Evolutionary conservation across 176 grass and related monocot species (phyloP), one percentile per base, ranked within the genome.

Genomic region (Echinochloa phyllopogon): DNA sequence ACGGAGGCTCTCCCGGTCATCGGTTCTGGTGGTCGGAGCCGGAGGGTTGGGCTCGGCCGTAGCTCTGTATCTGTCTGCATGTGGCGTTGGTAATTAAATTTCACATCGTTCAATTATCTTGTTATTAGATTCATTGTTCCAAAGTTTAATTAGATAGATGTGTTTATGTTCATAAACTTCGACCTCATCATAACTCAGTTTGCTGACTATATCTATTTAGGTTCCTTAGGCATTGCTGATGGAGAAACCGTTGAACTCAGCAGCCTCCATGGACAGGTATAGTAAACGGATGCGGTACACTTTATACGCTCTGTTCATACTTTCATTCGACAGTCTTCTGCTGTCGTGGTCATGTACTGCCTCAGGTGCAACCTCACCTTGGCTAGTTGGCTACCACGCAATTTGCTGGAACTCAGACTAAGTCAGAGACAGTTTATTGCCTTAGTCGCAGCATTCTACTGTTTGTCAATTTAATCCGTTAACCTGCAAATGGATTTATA

Each of bases 171-270:
- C 56, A 58, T 21, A 58, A 23, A 58, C 43, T 38, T 14, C 15
- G 36, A 65, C 14, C 0, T 4, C 3, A 15, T 50, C 9, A 33
- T 8, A 8, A 13, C 43, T 48, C 43, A 16, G n/a, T 16, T 36
- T 63, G 15, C 66, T 69, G 41, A 38, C n/a, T 38, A 37, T 37
- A 42, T 49, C 68, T 73, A 17, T 69, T 37, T 86, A 90, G 88
- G 92, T 86, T 94, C 88, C 74, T 61, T 94, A 76, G 92, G 92
- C 65, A 85, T 94, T 76, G 92, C 90, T 74, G 88, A 94, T 83
- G 62, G 77, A 47, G 82, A 90, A 67, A 37, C 52, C 69, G 92
- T 94, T 86, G 92, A 94, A 74, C 85, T 90, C 48, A 88, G 83
- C 45, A 75, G 90, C 48, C 78, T 94, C 59, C 92, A 94, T 83